A percentile compares a stretch with the other conserved stretches of the same genome.
Conservation (phyloP, 495 filamentous ascomycete species). For the Articulospora tetracladia region DNA sequence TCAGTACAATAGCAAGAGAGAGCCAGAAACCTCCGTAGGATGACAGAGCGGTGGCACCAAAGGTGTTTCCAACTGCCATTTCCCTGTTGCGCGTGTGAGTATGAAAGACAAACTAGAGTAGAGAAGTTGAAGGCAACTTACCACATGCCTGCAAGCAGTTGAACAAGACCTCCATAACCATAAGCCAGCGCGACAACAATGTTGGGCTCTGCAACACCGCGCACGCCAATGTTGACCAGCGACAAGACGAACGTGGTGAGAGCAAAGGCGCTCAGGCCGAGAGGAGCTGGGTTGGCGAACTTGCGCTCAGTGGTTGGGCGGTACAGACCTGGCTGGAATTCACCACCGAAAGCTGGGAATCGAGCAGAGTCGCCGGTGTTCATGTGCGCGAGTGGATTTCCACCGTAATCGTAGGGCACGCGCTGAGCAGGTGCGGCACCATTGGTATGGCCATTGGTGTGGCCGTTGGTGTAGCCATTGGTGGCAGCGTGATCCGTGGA, state of each 20-base stretch:
- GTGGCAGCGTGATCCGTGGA: neutral
- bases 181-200: conserved; percentile 69
- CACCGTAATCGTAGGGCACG: conserved; percentile 45
- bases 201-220: conserved; percentile 55
- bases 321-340: conserved; percentile 94
- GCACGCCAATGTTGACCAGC: conserved; percentile 72
- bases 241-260: conserved; percentile 94
- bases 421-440: conserved; percentile 23
- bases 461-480: neutral
- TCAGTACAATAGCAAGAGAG: conserved; percentile 82
- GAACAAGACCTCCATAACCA: conserved; percentile 45
- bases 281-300: conserved; percentile 83
- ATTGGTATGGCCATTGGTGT: conserved; percentile 21
- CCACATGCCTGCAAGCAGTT: conserved; percentile 31
- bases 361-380: conserved; percentile 56
- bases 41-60: conserved; percentile 93
- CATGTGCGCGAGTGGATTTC: conserved; percentile 68
- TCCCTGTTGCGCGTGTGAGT: conserved; percentile 56
- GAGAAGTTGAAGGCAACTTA: conserved; percentile 35
- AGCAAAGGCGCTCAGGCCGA: conserved; percentile 87
- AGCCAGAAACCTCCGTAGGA: conserved; percentile 99
- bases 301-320: conserved; percentile 67
- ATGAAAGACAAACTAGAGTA: neutral
- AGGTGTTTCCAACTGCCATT: conserved; percentile 97
- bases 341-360: conserved; percentile 87